These are phyloP conservation scores for Volvariella surrecta DNA, from an alignment of 1,284 basidiomycete genomes.

Conservation along the genomic window DNA sequence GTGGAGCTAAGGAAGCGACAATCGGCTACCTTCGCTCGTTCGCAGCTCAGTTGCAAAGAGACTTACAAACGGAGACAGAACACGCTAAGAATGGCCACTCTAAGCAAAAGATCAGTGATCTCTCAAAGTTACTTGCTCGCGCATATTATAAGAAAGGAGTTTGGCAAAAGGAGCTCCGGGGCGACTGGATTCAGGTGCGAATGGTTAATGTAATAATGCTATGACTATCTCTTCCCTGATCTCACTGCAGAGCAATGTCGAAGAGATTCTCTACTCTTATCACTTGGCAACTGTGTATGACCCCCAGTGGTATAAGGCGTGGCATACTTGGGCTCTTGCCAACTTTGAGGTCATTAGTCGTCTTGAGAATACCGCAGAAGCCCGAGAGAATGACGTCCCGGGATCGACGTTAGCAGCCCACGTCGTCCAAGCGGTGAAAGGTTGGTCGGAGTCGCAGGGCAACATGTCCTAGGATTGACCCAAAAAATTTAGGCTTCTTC, in stretches of 20 bases:
- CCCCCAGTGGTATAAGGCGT: conserved; percentile 95
- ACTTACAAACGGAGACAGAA: conserved; percentile 58
- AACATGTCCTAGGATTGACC: not conserved
- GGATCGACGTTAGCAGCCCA: conserved; percentile 73
- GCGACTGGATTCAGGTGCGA: conserved; percentile 73
- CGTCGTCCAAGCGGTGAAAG: conserved; percentile 93
- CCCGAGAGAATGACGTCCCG: conserved; percentile 57
- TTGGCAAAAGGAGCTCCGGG: conserved; percentile 83
- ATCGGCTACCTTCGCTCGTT: conserved; percentile 86
- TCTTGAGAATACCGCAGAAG: conserved; percentile 62
- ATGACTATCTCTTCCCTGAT: conserved; percentile 8
- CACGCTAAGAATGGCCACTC: conserved; percentile 38
- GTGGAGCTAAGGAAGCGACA: conserved; percentile 71
- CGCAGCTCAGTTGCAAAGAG: conserved; percentile 66
- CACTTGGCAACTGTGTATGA: conserved; percentile 89
- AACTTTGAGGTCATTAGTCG: conserved; percentile 94
- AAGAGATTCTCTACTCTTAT: conserved; percentile 82
- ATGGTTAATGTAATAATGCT: not conserved
- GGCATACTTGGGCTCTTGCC: conserved; percentile 98
- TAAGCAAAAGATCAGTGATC: conserved; percentile 64
- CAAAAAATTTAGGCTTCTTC: conserved; percentile 77
- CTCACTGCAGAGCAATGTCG: conserved; percentile 56
- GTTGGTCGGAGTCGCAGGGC: conserved; percentile 28
- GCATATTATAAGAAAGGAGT: conserved; percentile 97
- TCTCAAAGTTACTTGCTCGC: conserved; percentile 85